These are phyloP conservation scores for Dillenia suffruticosa DNA, from an alignment of 164 flowering plant species.

Conservation along the genomic window DNA sequence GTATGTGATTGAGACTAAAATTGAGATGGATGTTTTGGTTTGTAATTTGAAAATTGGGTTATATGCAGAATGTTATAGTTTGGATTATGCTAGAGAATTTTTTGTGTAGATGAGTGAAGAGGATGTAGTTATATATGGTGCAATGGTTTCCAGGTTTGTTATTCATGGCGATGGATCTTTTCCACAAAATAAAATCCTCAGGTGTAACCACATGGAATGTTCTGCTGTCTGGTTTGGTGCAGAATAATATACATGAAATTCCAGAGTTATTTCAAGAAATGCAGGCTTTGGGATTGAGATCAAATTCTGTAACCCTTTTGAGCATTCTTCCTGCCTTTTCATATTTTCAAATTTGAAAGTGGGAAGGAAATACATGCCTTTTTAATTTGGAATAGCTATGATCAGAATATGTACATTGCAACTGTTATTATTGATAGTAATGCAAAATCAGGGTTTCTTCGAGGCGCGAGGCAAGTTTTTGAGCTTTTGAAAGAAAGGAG, in stretches of 20 bases:
- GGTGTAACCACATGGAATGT: constrained; percentile 76
- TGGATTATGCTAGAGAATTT: constrained; percentile 66
- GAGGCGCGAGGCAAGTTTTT: constrained; percentile 51
- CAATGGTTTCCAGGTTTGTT: constrained; percentile 74
- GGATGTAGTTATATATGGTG: constrained; percentile 63
- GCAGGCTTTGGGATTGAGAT: constrained; percentile 49
- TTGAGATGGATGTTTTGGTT: constrained; percentile 46
- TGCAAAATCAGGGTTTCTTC: constrained; percentile 66
- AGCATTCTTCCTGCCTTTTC: constrained; percentile 70
- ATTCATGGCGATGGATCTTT: constrained; percentile 64
- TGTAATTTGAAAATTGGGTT: constrained; percentile 60
- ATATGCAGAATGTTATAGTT: constrained; percentile 78
- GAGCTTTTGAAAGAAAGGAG: constrained; percentile 35
- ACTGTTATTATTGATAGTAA: constrained; percentile 73
- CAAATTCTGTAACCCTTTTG: constrained; percentile 64
- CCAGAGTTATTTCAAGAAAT: constrained; percentile 43
- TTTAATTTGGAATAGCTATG: constrained; percentile 48
- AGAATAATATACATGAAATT: constrained; percentile 42
- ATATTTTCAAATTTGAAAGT: constrained; percentile 43
- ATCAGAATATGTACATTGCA: constrained; percentile 49
- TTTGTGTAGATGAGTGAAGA: constrained; percentile 56
- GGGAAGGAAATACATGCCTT: constrained; percentile 70
- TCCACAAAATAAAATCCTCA: constrained; percentile 38
- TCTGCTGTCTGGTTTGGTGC: constrained; percentile 67
- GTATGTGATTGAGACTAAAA: constrained; percentile 27